Evolutionary conservation across 2,329 filamentous ascomycete genomes (phyloP), one percentile per base, ranked within the genome.

Genomic region (Aspergillus sp.): DNA sequence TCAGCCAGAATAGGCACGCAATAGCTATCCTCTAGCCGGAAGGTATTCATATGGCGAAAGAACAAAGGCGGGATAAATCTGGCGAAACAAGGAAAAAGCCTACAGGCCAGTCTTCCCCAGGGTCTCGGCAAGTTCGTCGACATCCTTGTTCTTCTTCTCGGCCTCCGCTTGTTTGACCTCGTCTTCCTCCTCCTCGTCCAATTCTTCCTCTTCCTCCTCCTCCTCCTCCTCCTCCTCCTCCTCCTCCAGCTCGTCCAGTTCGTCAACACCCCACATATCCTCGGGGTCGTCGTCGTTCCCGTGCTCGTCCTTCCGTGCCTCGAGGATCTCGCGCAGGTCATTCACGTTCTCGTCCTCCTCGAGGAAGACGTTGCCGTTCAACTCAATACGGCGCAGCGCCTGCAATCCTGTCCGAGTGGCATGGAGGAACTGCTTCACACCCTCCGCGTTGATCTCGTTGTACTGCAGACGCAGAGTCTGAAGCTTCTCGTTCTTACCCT

Each of bases 281-380:
- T 95, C 90, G 39, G 85, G 78, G 33, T 91, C 79, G 4, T 79
- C 74, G 7, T 79, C 73, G 15, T 74, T 76, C 19, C 70, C 70
- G 20, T 77, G 72, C 56, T 85, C 82, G 65, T 91, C 86, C 72
- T 90, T 90, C 54, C 90, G 83, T 61, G 81, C 79, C 49, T 88
- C 84, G 22, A 96, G 75, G 23, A 93, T 74, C 45, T 83, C 80
- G 56, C 83, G 81, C 41, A 97, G 74, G 19, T 75, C 76, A 51
- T 81, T 71, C 38, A 96, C 78, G 23, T 81, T 81, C 42, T 80
- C 75, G 58, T 97, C 89, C 2, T 95, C 89, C 67, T 96, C 90
- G 7, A 80, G 75, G 60, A 98, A 95, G 65, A 89, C 93, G 75
- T 98, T 98, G 44, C 93, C 93, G 66, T 98, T 97, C 56, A 98